These are phyloP conservation scores for Inonotus obliquus DNA, from an alignment of 1,284 basidiomycete species.

Conservation along the genomic window DNA sequence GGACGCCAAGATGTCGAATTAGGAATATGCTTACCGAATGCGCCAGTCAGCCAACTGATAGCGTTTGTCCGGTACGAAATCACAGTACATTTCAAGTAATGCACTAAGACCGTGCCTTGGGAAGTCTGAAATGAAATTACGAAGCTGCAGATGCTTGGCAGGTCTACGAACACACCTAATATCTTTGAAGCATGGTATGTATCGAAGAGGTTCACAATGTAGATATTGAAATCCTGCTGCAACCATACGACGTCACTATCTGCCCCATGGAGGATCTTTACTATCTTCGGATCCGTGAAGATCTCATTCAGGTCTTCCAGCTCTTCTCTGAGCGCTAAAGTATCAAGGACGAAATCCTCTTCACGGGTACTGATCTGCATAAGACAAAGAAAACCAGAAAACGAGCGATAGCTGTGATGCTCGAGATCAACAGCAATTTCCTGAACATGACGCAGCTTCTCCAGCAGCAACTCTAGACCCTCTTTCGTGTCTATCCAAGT, in stretches of 20 bases:
- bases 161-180: slow-evolving; percentile 46
- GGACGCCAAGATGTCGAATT: background rate
- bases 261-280: slow-evolving; percentile 94
- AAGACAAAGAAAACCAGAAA: slow-evolving; percentile 85
- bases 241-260: slow-evolving; percentile 95
- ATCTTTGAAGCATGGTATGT: slow-evolving; percentile 93
- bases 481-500: slow-evolving; percentile 65
- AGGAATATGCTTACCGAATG: slow-evolving; percentile 55
- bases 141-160: background rate
- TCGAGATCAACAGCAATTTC: slow-evolving; percentile 96
- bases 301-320: slow-evolving; percentile 70
- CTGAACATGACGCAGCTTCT: slow-evolving; percentile 54
- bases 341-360: slow-evolving; percentile 86
- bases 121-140: slow-evolving; percentile 48
- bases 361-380: slow-evolving; percentile 90
- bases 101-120: slow-evolving; percentile 80
- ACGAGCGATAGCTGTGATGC: slow-evolving; percentile 85
- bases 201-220: slow-evolving; percentile 93
- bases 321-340: slow-evolving; percentile 73
- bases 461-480: slow-evolving; percentile 59
- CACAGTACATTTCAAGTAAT: slow-evolving; percentile 86
- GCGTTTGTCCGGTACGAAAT: slow-evolving; percentile 91
- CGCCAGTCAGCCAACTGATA: slow-evolving; percentile 98
- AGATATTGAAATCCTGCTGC: slow-evolving; percentile 92
- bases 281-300: slow-evolving; percentile 78